Percentiles rank a stretch among this genome's conserved stretches.
Evolutionary conservation across 768 basidiomycete species (phyloP).

Genomic region (Flagelloscypha sp.): DNA sequence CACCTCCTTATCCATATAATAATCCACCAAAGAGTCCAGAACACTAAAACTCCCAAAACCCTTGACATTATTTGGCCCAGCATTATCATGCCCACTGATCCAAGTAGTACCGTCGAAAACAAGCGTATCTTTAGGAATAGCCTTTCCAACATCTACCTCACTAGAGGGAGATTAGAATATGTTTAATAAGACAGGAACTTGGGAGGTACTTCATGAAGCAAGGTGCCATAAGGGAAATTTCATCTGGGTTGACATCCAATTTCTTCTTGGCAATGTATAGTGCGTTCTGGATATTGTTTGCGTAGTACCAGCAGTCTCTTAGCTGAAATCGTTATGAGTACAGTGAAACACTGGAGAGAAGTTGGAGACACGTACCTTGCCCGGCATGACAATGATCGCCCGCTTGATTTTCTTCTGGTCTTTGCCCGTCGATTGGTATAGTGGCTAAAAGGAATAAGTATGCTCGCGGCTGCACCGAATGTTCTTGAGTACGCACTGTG

Average conservation of each 20-base stretch:
- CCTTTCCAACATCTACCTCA: slow-evolving; percentile 4
- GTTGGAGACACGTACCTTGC: slow-evolving; percentile 1
- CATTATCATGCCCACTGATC: slow-evolving; percentile 7
- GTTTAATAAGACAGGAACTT: too few relatives aligned
- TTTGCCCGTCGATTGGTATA: slow-evolving; percentile 7
- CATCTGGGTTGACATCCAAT: slow-evolving; percentile 1
- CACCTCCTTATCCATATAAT: slow-evolving; percentile 8
- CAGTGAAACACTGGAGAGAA: neutral
- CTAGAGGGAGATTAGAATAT: too few relatives aligned
- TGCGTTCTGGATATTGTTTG: slow-evolving; percentile 3
- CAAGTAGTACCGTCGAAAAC: slow-evolving; percentile 6
- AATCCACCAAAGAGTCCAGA: slow-evolving; percentile 4
- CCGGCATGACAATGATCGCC: slow-evolving; percentile 6
- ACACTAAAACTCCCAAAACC: slow-evolving; percentile 4
- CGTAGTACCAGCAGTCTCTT: slow-evolving; percentile 9
- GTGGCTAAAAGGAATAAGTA: slow-evolving; percentile 6
- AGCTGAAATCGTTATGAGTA: slow-evolving; percentile 4
- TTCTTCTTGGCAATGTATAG: slow-evolving; percentile 3
- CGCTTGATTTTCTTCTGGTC: slow-evolving; percentile 5
- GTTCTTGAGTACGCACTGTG: too few relatives aligned
- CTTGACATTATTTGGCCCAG: slow-evolving; percentile 1
- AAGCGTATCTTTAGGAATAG: slow-evolving; percentile 1
- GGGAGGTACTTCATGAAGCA: too few relatives aligned
- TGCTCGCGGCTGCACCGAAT: too few relatives aligned
- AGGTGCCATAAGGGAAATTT: slow-evolving; percentile 9